These are phyloP conservation scores for Williopsis jadinii DNA, from an alignment of 1,139 yeast species.

Conservation along the genomic window DNA sequence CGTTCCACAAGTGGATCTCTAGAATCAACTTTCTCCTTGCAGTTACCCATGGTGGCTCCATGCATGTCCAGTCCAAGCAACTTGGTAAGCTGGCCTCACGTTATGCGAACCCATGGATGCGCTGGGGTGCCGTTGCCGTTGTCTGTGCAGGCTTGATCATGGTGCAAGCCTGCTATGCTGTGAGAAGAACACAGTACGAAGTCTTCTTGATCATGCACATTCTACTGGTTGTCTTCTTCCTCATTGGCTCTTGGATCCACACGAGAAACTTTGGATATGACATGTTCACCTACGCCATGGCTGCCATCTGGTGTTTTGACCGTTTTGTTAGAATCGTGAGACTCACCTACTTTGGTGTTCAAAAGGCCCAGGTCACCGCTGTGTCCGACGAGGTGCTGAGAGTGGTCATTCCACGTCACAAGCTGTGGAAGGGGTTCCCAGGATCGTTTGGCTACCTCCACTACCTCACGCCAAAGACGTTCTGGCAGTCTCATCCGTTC, in stretches of 20 bases:
- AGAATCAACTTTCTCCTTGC: constrained; percentile 35
- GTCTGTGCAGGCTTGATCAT: constrained; percentile 33
- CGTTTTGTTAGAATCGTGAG: constrained; percentile 26
- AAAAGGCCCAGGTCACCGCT: constrained; percentile 37
- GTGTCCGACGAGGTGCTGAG: constrained; percentile 40
- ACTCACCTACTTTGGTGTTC: constrained; percentile 26
- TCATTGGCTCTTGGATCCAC: constrained; percentile 55
- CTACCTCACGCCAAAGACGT: constrained; percentile 34
- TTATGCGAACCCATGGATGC: constrained; percentile 9
- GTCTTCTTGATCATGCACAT: constrained; percentile 53
- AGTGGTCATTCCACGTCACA: constrained; percentile 25
- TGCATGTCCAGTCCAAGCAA: constrained; percentile 15
- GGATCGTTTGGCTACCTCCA: constrained; percentile 32
- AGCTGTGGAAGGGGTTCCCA: constrained; percentile 26
- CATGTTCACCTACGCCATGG: constrained; percentile 13
- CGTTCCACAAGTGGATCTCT: constrained; percentile 62
- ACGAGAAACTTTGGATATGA: constrained; percentile 29
- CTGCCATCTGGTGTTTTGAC: constrained; percentile 33
- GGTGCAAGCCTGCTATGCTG: constrained; percentile 35
- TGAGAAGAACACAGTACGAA: constrained; percentile 56
- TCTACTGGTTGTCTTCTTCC: constrained; percentile 42
- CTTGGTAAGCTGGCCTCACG: constrained; percentile 9
- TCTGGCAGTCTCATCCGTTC: constrained; percentile 55
- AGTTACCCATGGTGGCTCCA: constrained; percentile 30
- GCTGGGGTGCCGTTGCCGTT: constrained; percentile 43